Base-by-base conservation (phyloP, 176 grass and related monocot genomes). In the Pontederia paniculata region DNA sequence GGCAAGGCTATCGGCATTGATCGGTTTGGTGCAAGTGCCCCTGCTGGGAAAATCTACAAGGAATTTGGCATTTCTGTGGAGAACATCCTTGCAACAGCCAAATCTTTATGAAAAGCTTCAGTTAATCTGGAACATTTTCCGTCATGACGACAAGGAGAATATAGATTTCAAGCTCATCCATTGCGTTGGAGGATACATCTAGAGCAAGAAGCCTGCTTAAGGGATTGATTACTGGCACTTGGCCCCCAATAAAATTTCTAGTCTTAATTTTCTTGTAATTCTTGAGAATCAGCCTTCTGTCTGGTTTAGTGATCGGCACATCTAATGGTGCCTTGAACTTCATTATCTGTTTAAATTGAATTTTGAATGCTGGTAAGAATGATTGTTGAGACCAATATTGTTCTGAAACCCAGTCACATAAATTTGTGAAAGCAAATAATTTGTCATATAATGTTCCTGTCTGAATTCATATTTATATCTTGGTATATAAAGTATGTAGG, bases 1-100 rank as follows among this genome's bases (percentile, higher is more conserved):
- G 93, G 93, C 52, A 98, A 98, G 77, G 67, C 80, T 41, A 98
- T 98, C 19, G 93, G 93, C 17, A 98, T 98, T 3, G 93, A 98
- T 50, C 81, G 77, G 50, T 98, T 98, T 19, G 93, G 93, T 15
- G 93, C 86, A 8, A 98, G 93, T 74, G 93, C 93, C 23, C 93
- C 93, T 20, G 93, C 93, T 62, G 82, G 80, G 45, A 88, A 42
- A 61, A 88, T 91, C 70, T 98, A 98, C 80, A 61, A 91, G 83
- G 93, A 84, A 72, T 98, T 81, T 0, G 93, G 93, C 54, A 77
- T 98, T 71, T 87, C 75, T 0, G 74, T 52, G 0, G 93, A 98
- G 75, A 91, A 54, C 21, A 59, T 98, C 65, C 49, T 91, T 37
- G 83, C 72, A 1, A 71, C 80, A 57, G 86, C 93, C 61, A 98